phyloP scores from a whole-genome alignment of 2,329 filamentous ascomycete genomes.

The Sphaerulina populicola region DNA sequence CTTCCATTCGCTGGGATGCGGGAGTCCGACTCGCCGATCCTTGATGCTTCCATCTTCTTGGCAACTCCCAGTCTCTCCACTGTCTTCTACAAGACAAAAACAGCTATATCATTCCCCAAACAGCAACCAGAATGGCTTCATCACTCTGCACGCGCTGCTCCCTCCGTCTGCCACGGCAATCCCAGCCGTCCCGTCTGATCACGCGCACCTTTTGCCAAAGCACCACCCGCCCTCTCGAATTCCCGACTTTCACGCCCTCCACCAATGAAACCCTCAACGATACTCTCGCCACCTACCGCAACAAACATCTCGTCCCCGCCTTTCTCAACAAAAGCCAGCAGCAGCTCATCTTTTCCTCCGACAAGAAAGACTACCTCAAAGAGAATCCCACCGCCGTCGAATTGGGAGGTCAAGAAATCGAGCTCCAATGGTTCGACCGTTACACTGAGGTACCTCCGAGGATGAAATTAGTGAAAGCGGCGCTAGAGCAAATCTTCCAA shows the following conservation, averaged over 20 bases:
- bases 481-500: conserved; percentile 28
- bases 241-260: conserved; percentile 38
- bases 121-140: conserved; percentile 15
- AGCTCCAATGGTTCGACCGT: conserved; percentile 31
- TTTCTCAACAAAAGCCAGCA: conserved; percentile 38
- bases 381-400: conserved; percentile 38
- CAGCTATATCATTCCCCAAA: background rate
- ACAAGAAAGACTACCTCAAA: conserved; percentile 36
- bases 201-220: conserved; percentile 25
- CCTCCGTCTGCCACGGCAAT: conserved; percentile 27
- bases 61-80: background rate
- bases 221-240: conserved; percentile 13
- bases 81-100: background rate
- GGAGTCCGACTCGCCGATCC: too few relatives aligned
- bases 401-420: conserved; percentile 36
- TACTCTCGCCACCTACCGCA: conserved; percentile 37
- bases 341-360: conserved; percentile 37
- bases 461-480: conserved; percentile 24
- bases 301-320: conserved; percentile 39
- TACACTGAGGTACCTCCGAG: conserved; percentile 28
- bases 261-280: conserved; percentile 36
- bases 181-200: conserved; percentile 10
- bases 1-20: too few relatives aligned
- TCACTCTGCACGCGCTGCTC: conserved; percentile 30
- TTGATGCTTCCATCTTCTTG: too few relatives aligned